Evolutionary conservation across 2,329 filamentous ascomycete genomes (phyloP), one percentile per base, ranked within the genome.

Genomic region (Pseudogymnoascus sp.): DNA sequence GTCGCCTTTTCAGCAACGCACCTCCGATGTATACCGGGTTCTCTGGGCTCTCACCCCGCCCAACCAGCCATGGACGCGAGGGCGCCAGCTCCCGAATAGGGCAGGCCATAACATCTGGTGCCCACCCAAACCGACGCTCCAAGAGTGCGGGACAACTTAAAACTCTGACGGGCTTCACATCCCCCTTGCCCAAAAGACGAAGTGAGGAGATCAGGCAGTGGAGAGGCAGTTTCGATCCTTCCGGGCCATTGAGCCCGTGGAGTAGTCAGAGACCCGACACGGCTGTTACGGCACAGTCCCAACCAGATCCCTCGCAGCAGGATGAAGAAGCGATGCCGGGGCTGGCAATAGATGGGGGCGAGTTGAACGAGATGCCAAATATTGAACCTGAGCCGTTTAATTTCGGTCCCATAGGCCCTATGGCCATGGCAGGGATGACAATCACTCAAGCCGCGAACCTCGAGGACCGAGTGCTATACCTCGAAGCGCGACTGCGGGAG

Each of bases 161-260:
- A 50, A 50, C 44, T n/a, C 44, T 50, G 9, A 9, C 44, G 15
- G 44, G 44, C 6, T 50, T 50, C 8, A 28, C 44, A n/a, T 26
- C 44, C 1, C 23, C 44, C 44, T 28, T 50, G 15, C 64, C 72
- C 3, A 79, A 84, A 47, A 79, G 83, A 36, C 80, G 84, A 31
- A 87, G 83, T 69, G 83, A 85, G 63, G 85, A 88, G 71, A 86
- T 87, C 40, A 80, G 83, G 11, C 85, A 84, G 69, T 87, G 85
- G 84, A 79, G 85, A 65, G 81, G 83, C 69, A 87, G 84, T 66
- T 84, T 85, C 66, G 81, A 80, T 53, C 78, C 78, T 0, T 78
- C 77, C 1, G 76, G 81, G 61, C 71, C 80, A 63, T 85, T 28
- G 44, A 50, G 44, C 44, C 44, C 44, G 3, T 50, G 44, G 44